Percentiles rank a stretch among this genome's conserved stretches.
Evolutionary conservation across 768 basidiomycete genomes (phyloP).

Genomic region (Podaxis pistillaris): DNA sequence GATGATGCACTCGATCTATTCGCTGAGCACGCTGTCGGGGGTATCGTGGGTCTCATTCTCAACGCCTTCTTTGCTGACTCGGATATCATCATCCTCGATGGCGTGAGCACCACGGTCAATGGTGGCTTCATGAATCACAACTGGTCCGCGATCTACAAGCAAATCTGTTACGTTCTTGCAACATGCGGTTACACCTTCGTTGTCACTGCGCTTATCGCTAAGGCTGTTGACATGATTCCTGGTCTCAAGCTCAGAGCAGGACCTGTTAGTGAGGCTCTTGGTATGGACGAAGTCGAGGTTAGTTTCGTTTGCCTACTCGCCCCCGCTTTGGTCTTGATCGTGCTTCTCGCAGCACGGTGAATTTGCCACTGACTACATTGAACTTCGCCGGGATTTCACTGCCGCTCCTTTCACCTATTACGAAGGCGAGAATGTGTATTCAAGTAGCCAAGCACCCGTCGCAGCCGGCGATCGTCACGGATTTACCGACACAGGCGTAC

Average conservation of each 20-base stretch:
- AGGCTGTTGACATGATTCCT: conserved; percentile 53
- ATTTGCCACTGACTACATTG: conserved; percentile 68
- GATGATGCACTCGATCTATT: conserved; percentile 94
- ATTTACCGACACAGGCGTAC: conserved; percentile 28
- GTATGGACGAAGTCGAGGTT: conserved; percentile 75
- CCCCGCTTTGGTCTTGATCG: neutral
- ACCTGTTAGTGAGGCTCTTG: conserved; percentile 55
- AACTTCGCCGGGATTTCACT: conserved; percentile 66
- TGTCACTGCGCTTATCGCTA: conserved; percentile 59
- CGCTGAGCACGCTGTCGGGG: conserved; percentile 87
- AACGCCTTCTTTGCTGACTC: conserved; percentile 77
- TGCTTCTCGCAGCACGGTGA: conserved; percentile 53
- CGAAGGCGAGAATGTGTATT: conserved; percentile 16
- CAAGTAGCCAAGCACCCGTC: conserved; percentile 20
- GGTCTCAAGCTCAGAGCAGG: conserved; percentile 54
- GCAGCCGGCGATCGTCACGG: conserved; percentile 40
- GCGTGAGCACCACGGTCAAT: conserved; percentile 46
- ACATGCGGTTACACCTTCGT: conserved; percentile 59
- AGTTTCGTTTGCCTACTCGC: conserved; percentile 16
- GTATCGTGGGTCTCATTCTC: conserved; percentile 68
- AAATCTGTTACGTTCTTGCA: conserved; percentile 64
- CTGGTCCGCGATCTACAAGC: conserved; percentile 80
- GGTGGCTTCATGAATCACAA: conserved; percentile 77
- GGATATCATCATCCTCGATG: conserved; percentile 66
- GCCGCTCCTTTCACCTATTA: conserved; percentile 41